Evolutionary conservation across 441 rosid genomes (phyloP).

Genomic region (Populus hybrid): DNA sequence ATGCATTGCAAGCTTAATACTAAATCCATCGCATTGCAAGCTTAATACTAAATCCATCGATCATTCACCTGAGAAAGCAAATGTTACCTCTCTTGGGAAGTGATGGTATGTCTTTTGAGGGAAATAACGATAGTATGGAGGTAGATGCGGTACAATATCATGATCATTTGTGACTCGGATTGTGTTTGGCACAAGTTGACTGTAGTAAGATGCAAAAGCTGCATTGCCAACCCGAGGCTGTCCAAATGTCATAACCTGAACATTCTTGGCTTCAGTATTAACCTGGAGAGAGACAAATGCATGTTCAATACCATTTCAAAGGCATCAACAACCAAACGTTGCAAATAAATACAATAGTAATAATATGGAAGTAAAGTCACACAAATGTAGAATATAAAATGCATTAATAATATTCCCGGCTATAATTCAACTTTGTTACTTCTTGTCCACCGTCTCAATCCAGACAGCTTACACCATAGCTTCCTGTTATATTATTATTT

Average conservation of each 20-base stretch:
- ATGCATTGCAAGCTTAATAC: not conserved
- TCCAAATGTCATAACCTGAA: slow-evolving; percentile 89
- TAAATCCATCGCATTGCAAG: not conserved
- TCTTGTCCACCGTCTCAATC: not conserved
- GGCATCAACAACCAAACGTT: not conserved
- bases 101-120: slow-evolving; percentile 95
- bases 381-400: not conserved
- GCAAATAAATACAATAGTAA: not conserved
- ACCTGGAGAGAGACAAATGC: slow-evolving; percentile 48
- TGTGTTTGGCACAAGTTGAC: slow-evolving; percentile 64
- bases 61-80: slow-evolving; percentile 1
- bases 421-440: not conserved
- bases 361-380: not conserved
- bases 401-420: no score
- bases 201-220: slow-evolving; percentile 71
- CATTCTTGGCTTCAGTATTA: slow-evolving; percentile 56
- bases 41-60: not conserved
- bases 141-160: slow-evolving; percentile 95
- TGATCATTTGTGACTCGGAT: slow-evolving; percentile 68
- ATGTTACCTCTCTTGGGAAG: slow-evolving; percentile 86
- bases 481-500: not conserved
- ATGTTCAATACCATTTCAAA: not conserved
- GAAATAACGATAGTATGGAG: slow-evolving; percentile 74
- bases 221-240: slow-evolving; percentile 98
- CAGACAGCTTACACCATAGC: not conserved